A percentile compares a stretch with the other conserved stretches of the same genome.
These are phyloP conservation scores for Talaromyces wortmannii DNA, from an alignment of 495 filamentous ascomycete species.

Conservation along the genomic window DNA sequence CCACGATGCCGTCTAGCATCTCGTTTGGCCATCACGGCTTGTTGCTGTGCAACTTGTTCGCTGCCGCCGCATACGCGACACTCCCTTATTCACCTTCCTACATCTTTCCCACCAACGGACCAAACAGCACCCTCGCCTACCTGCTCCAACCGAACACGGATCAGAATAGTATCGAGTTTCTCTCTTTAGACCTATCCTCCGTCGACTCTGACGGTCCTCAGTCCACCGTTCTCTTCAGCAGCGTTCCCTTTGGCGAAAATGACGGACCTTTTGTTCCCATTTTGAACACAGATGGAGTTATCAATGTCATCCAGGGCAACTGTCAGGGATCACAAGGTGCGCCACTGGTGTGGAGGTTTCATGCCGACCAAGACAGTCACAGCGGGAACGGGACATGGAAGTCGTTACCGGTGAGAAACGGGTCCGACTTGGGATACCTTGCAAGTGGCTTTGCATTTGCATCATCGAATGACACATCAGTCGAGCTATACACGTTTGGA, in stretches of 20 bases:
- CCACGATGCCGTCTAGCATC: background rate
- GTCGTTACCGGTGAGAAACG: conserved; percentile 18
- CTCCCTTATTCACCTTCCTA: conserved; percentile 73
- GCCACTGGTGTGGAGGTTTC: conserved; percentile 51
- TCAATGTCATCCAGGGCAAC: conserved; percentile 64
- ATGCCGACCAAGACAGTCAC: conserved; percentile 23
- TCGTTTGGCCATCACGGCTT: conserved; percentile 7
- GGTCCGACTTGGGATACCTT: conserved; percentile 56
- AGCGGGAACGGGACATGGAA: conserved; percentile 53
- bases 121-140: conserved; percentile 48
- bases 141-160: conserved; percentile 47
- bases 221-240: conserved; percentile 48
- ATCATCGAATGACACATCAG: conserved; percentile 38
- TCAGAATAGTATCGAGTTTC: conserved; percentile 38
- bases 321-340: conserved; percentile 42
- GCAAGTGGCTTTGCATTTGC: conserved; percentile 64
- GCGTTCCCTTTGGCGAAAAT: conserved; percentile 54
- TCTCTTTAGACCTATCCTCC: conserved; percentile 56
- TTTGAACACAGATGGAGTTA: conserved; percentile 56
- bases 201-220: conserved; percentile 45
- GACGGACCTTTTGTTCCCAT: conserved; percentile 53
- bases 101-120: conserved; percentile 44
- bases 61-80: conserved; percentile 19
- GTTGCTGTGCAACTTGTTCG: conserved; percentile 10
- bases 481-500: conserved; percentile 67